Evolutionary conservation across 768 basidiomycete genomes (phyloP).

Genomic region (Mycena haematopus): DNA sequence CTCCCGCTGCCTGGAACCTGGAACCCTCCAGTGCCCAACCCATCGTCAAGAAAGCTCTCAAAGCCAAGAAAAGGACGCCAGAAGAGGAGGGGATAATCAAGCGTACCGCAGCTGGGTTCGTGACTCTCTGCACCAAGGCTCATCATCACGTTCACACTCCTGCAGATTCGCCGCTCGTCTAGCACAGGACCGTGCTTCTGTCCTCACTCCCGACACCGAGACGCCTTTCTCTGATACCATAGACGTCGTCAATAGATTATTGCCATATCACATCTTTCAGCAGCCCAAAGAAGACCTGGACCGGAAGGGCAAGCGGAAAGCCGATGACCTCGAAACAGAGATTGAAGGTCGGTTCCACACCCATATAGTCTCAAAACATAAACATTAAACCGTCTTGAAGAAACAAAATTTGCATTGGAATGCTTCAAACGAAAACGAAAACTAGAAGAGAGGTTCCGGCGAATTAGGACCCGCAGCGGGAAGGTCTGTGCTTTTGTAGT

Average conservation of each 20-base stretch:
- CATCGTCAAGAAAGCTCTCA: conserved; percentile 34
- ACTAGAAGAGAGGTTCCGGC: conserved; percentile 65
- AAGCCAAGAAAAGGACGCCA: conserved; percentile 45
- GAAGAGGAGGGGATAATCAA: conserved; percentile 60
- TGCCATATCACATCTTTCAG: conserved; percentile 83
- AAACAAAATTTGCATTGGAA: conserved; percentile 72
- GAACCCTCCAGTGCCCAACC: conserved; percentile 11
- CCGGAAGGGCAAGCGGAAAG: conserved; percentile 59
- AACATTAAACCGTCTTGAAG: conserved; percentile 47
- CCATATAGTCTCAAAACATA: conserved; percentile 11
- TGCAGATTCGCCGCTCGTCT: conserved; percentile 61
- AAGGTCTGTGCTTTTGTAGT: conserved; percentile 49
- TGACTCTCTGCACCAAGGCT: conserved; percentile 5
- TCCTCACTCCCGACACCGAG: conserved; percentile 70
- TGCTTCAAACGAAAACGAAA: conserved; percentile 64
- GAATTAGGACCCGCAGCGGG: conserved; percentile 57
- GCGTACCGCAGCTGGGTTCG: conserved; percentile 58
- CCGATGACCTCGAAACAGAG: conserved; percentile 55
- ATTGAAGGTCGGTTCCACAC: conserved; percentile 50
- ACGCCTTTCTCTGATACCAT: conserved; percentile 66
- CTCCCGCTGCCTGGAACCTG: conserved; percentile 21
- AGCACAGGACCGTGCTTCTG: conserved; percentile 65
- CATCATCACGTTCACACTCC: conserved; percentile 7
- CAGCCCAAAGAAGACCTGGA: conserved; percentile 73
- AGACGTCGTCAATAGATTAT: conserved; percentile 73